Conservation (phyloP, 768 basidiomycete genomes). For the Panaeolus cyanescens region DNA sequence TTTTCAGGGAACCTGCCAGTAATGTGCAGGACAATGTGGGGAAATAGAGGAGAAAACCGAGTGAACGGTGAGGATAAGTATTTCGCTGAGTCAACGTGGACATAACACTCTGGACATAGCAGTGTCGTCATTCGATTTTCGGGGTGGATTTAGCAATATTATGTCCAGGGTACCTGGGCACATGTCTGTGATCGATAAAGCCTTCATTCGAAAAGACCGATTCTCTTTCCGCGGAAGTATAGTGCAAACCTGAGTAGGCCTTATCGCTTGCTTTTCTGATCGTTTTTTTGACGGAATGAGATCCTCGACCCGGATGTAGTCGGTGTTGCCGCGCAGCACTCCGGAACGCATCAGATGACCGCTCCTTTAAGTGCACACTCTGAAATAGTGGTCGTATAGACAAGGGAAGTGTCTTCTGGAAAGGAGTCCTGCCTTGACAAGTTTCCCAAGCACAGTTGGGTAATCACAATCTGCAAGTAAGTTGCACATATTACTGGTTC, state of each 20-base stretch:
- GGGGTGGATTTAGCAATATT: not conserved
- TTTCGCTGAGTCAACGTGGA: not conserved
- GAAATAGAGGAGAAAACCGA: not conserved
- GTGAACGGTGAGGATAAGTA: not conserved
- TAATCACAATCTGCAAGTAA: too few species aligned
- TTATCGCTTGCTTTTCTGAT: not conserved
- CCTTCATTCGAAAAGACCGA: not conserved
- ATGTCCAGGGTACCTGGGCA: not conserved
- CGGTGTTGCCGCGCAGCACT: not conserved
- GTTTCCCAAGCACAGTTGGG: too few species aligned
- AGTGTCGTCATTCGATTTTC: not conserved
- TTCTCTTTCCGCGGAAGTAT: not conserved
- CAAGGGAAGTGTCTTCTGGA: too few species aligned
- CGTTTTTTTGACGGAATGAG: not conserved
- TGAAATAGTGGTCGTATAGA: too few species aligned
- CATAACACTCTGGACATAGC: not conserved
- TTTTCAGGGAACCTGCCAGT: not conserved
- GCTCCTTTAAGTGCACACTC: too few species aligned
- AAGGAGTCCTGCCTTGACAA: too few species aligned
- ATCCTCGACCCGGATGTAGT: slow-evolving; percentile 1
- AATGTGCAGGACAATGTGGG: not conserved
- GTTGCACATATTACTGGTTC: too few species aligned
- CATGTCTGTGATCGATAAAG: not conserved
- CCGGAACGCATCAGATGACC: not conserved
- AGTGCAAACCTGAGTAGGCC: not conserved